Evolutionary conservation across 2,329 filamentous ascomycete genomes (phyloP).

Genomic region (Stagonosporopsis vannaccii): DNA sequence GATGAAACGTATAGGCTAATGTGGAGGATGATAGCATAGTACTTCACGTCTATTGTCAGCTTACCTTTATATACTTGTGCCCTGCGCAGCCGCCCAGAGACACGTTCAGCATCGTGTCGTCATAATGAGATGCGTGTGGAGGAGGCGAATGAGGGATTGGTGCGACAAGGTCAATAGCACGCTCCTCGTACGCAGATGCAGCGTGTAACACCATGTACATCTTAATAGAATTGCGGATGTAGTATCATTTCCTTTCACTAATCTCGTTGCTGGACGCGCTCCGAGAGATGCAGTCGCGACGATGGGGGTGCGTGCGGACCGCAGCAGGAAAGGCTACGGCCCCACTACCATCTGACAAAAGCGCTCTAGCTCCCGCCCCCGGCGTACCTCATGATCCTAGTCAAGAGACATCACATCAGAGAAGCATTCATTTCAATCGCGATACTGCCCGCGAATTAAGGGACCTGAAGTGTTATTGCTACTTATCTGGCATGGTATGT

Average conservation of each 20-base stretch:
- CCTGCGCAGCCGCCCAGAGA: neutral
- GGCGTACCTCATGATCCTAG: neutral
- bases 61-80: neutral
- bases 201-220: neutral
- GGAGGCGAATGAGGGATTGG: neutral
- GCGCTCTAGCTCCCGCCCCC: neutral
- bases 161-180: neutral
- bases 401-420: neutral
- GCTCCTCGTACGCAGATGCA: neutral
- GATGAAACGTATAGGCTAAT: neutral
- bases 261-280: neutral
- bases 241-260: neutral
- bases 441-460: too few relatives aligned
- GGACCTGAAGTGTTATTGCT: neutral
- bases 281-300: neutral
- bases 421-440: neutral
- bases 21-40: neutral
- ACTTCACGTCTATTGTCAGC: neutral
- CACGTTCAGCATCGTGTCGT: slow-evolving; percentile 17
- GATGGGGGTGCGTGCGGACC: too few relatives aligned
- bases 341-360: neutral
- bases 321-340: slow-evolving; percentile 1
- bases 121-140: slow-evolving; percentile 14
- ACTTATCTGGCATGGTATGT: neutral
- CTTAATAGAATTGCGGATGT: neutral